These are phyloP conservation scores for Bigelowiella natans DNA, from an alignment of 78 protist genomes.

Conservation along the genomic window DNA sequence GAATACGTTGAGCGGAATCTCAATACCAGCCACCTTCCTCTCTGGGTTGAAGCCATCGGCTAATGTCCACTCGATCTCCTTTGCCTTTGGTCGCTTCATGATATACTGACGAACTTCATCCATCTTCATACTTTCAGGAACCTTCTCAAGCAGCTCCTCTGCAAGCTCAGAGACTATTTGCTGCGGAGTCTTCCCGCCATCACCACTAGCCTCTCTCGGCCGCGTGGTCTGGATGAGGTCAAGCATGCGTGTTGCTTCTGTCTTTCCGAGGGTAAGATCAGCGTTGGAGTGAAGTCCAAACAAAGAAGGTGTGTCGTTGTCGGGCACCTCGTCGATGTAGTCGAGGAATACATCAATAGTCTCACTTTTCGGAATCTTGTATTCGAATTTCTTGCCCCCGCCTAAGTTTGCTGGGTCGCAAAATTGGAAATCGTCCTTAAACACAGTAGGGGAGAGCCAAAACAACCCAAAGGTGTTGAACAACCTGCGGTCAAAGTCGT, in stretches of 20 bases:
- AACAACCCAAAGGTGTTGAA: conserved; percentile 42
- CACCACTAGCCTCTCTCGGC: conserved; percentile 57
- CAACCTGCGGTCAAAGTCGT: conserved; percentile 57
- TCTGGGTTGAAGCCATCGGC: neutral
- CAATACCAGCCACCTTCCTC: conserved; percentile 7
- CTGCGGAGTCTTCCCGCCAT: conserved; percentile 60
- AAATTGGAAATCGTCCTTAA: conserved; percentile 31
- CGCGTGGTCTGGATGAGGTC: conserved; percentile 57
- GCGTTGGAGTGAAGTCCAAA: conserved; percentile 79
- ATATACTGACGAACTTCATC: conserved; percentile 23
- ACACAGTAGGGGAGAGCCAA: conserved; percentile 20
- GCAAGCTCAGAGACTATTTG: conserved; percentile 35
- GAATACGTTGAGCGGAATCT: conserved; percentile 59
- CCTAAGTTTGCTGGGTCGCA: neutral
- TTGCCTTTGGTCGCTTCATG: neutral
- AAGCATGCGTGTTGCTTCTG: conserved; percentile 26
- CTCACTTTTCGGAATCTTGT: conserved; percentile 24
- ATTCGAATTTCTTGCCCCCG: conserved; percentile 9
- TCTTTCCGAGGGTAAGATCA: conserved; percentile 55
- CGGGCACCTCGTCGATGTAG: conserved; percentile 43
- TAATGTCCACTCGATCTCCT: neutral
- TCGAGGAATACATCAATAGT: conserved; percentile 20
- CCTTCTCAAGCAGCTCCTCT: conserved; percentile 42
- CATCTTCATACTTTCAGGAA: conserved; percentile 46
- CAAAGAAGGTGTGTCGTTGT: conserved; percentile 61